These are phyloP conservation scores for Trypanosoma brucei DNA, from an alignment of 208 protist genomes.

Conservation along the genomic window DNA sequence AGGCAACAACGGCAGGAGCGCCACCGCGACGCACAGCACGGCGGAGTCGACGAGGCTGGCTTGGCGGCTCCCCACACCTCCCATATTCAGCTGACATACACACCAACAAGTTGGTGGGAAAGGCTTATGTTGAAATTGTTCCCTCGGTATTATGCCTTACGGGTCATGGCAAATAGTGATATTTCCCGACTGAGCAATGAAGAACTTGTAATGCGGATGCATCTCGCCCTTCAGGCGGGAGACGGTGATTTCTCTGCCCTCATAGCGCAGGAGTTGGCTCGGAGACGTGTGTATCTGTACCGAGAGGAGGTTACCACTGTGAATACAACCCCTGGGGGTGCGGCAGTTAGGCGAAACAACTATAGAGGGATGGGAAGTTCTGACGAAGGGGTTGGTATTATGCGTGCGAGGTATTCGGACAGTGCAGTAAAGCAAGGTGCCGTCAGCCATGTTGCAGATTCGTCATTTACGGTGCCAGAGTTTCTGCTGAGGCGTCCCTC, in stretches of 20 bases:
- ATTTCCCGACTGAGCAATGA: constrained; percentile 30
- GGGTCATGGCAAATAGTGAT: constrained; percentile 18
- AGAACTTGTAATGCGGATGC: constrained; percentile 67
- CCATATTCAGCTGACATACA: constrained; percentile 1
- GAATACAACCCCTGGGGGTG: no score
- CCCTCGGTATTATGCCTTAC: constrained; percentile 31
- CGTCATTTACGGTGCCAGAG: constrained; percentile 20
- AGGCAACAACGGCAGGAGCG: constrained; percentile 25
- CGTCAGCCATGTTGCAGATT: neutral
- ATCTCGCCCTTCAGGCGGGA: constrained; percentile 61
- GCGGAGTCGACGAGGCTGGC: neutral
- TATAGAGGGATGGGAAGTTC: no score
- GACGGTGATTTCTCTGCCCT: constrained; percentile 48
- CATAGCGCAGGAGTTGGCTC: constrained; percentile 69
- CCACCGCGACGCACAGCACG: neutral
- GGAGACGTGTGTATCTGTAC: constrained; percentile 28
- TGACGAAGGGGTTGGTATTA: no score
- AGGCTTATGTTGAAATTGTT: constrained; percentile 27
- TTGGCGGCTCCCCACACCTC: neutral
- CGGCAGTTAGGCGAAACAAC: no score
- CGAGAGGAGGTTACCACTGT: neutral
- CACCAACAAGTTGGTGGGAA: constrained; percentile 15
- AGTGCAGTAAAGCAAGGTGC: no score
- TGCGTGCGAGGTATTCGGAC: no score
- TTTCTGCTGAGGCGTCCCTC: constrained; percentile 12